Evolutionary conservation across 2,329 filamentous ascomycete genomes (phyloP).

Genomic region (Thielaviopsis musarum): DNA sequence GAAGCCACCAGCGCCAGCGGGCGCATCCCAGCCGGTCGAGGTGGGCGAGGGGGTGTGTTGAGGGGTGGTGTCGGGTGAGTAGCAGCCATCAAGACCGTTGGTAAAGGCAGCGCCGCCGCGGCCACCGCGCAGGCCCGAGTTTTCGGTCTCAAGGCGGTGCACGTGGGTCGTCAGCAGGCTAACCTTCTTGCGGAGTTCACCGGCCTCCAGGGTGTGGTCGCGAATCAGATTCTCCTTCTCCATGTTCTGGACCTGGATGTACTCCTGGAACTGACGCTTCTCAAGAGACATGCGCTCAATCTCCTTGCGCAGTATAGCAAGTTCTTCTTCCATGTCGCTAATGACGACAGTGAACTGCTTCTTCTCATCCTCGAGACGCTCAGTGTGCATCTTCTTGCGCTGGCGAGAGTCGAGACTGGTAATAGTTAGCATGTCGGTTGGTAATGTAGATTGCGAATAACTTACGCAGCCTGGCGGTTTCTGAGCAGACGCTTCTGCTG

Average conservation of each 20-base stretch:
- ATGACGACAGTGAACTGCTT: conserved; percentile 72
- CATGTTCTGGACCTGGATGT: conserved; percentile 58
- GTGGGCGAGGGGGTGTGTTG: background rate
- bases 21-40: conserved; percentile 22
- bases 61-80: conserved; percentile 48
- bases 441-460: conserved; percentile 18
- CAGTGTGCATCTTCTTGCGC: conserved; percentile 95
- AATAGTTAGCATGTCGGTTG: conserved; percentile 12
- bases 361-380: conserved; percentile 92
- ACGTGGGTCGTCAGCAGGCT: conserved; percentile 60
- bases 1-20: background rate
- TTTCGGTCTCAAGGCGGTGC: conserved; percentile 42
- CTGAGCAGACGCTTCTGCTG: conserved; percentile 89
- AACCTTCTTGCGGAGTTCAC: conserved; percentile 84
- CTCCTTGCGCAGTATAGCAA: conserved; percentile 50
- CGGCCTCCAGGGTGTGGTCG: conserved; percentile 75
- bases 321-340: conserved; percentile 59
- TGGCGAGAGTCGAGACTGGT: conserved; percentile 81
- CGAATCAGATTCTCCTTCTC: conserved; percentile 89
- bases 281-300: conserved; percentile 55
- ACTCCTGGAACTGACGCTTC: conserved; percentile 57
- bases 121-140: conserved; percentile 19
- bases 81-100: conserved; percentile 66
- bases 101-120: conserved; percentile 47
- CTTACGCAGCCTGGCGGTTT: conserved; percentile 93